phyloP scores from a whole-genome alignment of 352 stramenopile genomes.

The Phytophthora colocasiae region DNA sequence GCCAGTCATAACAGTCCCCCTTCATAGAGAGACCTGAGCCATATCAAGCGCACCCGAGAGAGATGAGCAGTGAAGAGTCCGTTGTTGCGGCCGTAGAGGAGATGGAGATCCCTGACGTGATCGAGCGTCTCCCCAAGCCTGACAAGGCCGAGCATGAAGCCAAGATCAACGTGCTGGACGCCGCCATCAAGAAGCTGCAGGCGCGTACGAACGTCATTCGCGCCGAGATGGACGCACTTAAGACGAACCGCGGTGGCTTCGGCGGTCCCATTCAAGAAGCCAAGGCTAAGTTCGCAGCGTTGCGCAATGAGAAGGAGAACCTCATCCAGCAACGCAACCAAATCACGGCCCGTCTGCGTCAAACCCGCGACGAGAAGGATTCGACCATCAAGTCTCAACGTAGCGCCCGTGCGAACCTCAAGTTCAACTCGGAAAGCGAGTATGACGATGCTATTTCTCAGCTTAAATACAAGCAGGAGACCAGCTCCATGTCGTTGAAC shows the following conservation, averaged over 20 bases:
- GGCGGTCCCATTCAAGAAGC: conserved; percentile 88
- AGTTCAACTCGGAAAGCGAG: conserved; percentile 89
- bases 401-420: conserved; percentile 71
- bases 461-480: conserved; percentile 94
- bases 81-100: conserved; percentile 28
- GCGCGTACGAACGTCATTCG: conserved; percentile 77
- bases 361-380: conserved; percentile 87
- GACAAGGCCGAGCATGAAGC: conserved; percentile 93
- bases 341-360: conserved; percentile 81
- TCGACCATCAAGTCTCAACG: conserved; percentile 75
- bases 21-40: conserved; percentile 2
- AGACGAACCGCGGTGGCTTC: conserved; percentile 83
- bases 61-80: conserved; percentile 38
- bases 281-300: conserved; percentile 85
- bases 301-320: conserved; percentile 87
- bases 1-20: conserved; percentile 22
- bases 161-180: conserved; percentile 85
- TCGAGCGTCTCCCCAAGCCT: conserved; percentile 84
- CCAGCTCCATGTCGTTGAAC: conserved; percentile 94
- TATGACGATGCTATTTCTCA: conserved; percentile 93
- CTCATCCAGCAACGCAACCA: conserved; percentile 88
- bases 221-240: conserved; percentile 82
- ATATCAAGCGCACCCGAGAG: background rate
- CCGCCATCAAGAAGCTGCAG: conserved; percentile 94
- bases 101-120: conserved; percentile 76